Conservation (phyloP, 208 protist species). For the Balamuthia mandrillaris region DNA sequence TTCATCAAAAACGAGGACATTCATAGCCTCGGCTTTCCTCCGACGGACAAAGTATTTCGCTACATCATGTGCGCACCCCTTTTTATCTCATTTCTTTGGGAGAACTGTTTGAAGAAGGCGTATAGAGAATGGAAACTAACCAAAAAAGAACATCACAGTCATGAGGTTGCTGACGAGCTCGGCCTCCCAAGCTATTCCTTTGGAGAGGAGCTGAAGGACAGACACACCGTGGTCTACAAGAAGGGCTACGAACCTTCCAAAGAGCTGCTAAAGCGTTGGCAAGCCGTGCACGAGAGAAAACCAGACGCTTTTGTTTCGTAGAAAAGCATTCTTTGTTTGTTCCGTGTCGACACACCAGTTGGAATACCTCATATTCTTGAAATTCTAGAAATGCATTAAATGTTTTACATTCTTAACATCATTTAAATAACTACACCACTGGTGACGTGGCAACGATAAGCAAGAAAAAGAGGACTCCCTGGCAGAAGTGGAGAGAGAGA, state of each 20-base stretch:
- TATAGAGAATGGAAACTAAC: neutral
- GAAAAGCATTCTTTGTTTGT: too few relatives aligned
- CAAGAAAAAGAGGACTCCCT: too few relatives aligned
- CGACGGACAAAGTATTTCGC: neutral
- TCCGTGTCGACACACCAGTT: too few relatives aligned
- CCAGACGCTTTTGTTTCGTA: too few relatives aligned
- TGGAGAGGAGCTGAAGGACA: neutral
- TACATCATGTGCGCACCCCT: neutral
- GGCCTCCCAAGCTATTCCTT: neutral
- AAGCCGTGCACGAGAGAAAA: neutral
- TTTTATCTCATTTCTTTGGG: neutral
- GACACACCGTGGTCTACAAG: neutral
- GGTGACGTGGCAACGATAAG: too few relatives aligned
- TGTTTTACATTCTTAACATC: too few relatives aligned
- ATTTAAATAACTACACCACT: too few relatives aligned
- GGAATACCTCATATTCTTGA: too few relatives aligned
- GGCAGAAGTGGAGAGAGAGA: too few relatives aligned
- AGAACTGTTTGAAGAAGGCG: neutral
- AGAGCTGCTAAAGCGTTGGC: neutral
- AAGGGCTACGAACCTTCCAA: neutral
- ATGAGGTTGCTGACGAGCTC: neutral
- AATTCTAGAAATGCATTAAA: too few relatives aligned
- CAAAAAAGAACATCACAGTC: neutral
- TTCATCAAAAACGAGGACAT: neutral
- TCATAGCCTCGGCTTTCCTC: neutral